Evolutionary conservation across 352 stramenopile genomes (phyloP), one percentile per base, ranked within the genome.

Genomic region (Pythium sp.): DNA sequence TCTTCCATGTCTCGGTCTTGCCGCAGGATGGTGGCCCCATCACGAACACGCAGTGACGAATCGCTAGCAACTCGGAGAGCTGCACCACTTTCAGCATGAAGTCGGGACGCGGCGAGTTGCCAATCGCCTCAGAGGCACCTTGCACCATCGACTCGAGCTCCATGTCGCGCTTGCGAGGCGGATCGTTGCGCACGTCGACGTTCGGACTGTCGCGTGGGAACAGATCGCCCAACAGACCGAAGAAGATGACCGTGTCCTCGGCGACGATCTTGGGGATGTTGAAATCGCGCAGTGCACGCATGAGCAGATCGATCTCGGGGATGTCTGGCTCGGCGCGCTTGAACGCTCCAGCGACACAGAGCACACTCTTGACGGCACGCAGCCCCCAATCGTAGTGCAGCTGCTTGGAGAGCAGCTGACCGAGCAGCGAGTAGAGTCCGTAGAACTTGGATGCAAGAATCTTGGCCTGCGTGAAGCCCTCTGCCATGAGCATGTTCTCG

Each of bases 401-500:
- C 61, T 98, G 94, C 65, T 98, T 98, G 2, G 90, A 97, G 12
- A 99, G 75, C 22, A 98, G 80, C 64, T 98, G 92, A 1, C 90
- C 89, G 5, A 98, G 79, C 43, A 98, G 73, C 28, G 91, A 98
- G 73, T 98, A 99, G 32, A 99, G 80, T 0, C 92, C 93, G 60
- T 98, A 98, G 67, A 99, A 98, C 74, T 99, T 99, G 41, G 90
- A 97, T 11, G 96, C 95, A 5, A 99, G 79, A 26, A 97, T 91
- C 75, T 98, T 98, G 36, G 92, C 92, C 38, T 97, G 86, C 28
- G 95, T 97, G 67, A 99, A 99, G 8, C 96, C 96, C 81, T 98
- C 92, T 5, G 94, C 94, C 93, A 98, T 98, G 43, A 99, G 79
- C 92, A 99, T 98, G 75, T 98, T 98, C 75, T 99, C 96, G 73